phyloP scores from a whole-genome alignment of 306 rosid species.

The Glycyrrhiza uralensis region DNA sequence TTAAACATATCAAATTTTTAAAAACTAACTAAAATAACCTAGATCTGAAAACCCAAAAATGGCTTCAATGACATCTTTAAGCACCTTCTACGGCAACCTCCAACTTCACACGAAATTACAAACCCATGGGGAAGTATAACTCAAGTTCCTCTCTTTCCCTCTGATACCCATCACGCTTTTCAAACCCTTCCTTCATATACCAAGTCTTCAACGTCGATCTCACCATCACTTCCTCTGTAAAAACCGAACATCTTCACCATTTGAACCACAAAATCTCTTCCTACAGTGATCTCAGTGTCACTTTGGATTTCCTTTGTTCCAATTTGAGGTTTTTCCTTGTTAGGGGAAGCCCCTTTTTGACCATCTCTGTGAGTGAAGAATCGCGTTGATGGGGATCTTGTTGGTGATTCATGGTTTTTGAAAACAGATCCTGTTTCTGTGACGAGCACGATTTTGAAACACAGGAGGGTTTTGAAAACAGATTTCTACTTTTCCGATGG shows the following conservation, averaged over 20 bases:
- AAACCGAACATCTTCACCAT: conserved; percentile 9
- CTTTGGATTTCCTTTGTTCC: conserved; percentile 57
- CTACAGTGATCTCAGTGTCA: conserved; percentile 62
- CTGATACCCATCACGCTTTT: conserved; percentile 56
- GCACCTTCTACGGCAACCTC: too few species aligned
- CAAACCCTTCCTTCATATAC: conserved; percentile 36
- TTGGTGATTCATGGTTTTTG: conserved; percentile 71
- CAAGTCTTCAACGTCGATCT: conserved; percentile 67
- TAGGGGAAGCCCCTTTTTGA: conserved; percentile 78
- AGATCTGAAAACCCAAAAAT: too few species aligned
- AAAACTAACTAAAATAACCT: too few species aligned
- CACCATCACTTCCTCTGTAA: conserved; percentile 45
- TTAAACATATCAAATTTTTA: too few species aligned
- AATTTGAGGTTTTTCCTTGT: conserved; percentile 62
- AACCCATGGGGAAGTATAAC: too few species aligned
- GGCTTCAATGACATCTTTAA: too few species aligned
- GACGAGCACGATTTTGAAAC: too few species aligned
- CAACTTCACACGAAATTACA: too few species aligned
- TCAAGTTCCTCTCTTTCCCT: conserved; percentile 49
- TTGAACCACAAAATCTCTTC: conserved; percentile 36
- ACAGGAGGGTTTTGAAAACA: too few species aligned
- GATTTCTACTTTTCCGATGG: too few species aligned
- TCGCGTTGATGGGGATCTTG: conserved; percentile 80
- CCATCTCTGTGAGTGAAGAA: conserved; percentile 45
- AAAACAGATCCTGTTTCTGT: conserved; percentile 57